Evolutionary conservation across 257 asterid genomes (phyloP), one percentile per base, ranked within the genome.

Genomic region (Solanum sparsipilum): DNA sequence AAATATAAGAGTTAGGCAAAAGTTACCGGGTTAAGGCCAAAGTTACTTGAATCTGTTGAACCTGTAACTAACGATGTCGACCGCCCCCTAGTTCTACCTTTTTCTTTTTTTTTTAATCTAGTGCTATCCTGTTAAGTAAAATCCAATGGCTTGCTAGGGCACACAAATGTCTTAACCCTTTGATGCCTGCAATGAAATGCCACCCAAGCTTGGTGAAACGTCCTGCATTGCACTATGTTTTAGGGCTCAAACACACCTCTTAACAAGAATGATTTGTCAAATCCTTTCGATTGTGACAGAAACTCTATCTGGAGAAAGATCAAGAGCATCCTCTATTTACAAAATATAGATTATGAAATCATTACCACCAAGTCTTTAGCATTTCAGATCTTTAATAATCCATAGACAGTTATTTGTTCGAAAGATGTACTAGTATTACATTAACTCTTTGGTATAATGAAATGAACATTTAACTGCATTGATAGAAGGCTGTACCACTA

Each of bases 401-500:
- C 41, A 29, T 29, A 29, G 48, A 25, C 65, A 79, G 15, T 20
- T 81, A 81, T 81, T 81, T 46, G 70, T 81, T 81, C 11, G 20
- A 76, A 38, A 81, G 70, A 29, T 20, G 39, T 48, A 48, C 29
- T 29, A 48, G 38, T 44, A 48, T 81, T 29, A 76, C 34, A 76
- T 76, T n/a, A 76, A 76, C 35, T 23, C 29, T 29, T 18, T 81
- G 31, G 9, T 29, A 2, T 16, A 71, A 90, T 72, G 16, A 44
- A 90, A 86, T 52, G 46, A 86, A 84, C 85, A 84, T 72, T 87
- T 63, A 89, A 88, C 39, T 65, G 27, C 76, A 86, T 31, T 25
- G 46, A 87, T 85, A 88, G 38, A 91, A 70, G 71, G 89, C 75
- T 89, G 90, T 96, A 97, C 99, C 99, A 97, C 99, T 87, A 94